A percentile compares a stretch with the other conserved stretches of the same genome.
phyloP scores from a whole-genome alignment of 306 rosid genomes.

The Coriaria nepalensis region DNA sequence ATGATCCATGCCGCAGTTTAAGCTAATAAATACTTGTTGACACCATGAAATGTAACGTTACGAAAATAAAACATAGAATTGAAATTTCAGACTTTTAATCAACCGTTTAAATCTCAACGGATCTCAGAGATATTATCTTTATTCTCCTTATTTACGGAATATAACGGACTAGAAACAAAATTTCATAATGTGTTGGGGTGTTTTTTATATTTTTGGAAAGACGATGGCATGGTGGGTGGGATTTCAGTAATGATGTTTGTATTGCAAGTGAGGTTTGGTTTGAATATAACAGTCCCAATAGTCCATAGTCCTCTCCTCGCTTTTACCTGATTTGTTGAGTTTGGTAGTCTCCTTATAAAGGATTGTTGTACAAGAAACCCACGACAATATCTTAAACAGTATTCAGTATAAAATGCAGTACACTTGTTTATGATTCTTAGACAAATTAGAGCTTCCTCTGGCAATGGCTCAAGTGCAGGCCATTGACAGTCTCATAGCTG shows the following conservation, averaged over 20 bases:
- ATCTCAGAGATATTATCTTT: too few relatives aligned
- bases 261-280: slow-evolving; percentile 63
- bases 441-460: slow-evolving; percentile 14
- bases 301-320: not conserved
- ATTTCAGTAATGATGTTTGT: slow-evolving; percentile 25
- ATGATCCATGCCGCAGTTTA: too few relatives aligned
- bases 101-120: too few relatives aligned
- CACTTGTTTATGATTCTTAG: slow-evolving; percentile 11
- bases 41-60: too few relatives aligned
- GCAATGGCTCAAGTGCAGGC: slow-evolving; percentile 31
- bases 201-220: too few relatives aligned
- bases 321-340: slow-evolving; percentile 46
- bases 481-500: slow-evolving; percentile 30
- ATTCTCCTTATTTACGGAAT: too few relatives aligned
- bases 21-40: too few relatives aligned
- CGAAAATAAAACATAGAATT: too few relatives aligned
- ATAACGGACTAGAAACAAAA: too few relatives aligned
- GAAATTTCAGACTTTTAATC: too few relatives aligned
- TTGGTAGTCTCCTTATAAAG: slow-evolving; percentile 25
- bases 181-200: too few relatives aligned
- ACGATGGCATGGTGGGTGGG: slow-evolving; percentile 42
- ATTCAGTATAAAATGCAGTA: slow-evolving; percentile 15
- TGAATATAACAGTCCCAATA: slow-evolving; percentile 18
- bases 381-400: slow-evolving; percentile 14
- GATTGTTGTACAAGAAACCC: slow-evolving; percentile 29